A percentile compares a stretch with the other conserved stretches of the same genome.
These are phyloP conservation scores for Didymella segeticola DNA, from an alignment of 2,329 filamentous ascomycete species.

Conservation along the genomic window DNA sequence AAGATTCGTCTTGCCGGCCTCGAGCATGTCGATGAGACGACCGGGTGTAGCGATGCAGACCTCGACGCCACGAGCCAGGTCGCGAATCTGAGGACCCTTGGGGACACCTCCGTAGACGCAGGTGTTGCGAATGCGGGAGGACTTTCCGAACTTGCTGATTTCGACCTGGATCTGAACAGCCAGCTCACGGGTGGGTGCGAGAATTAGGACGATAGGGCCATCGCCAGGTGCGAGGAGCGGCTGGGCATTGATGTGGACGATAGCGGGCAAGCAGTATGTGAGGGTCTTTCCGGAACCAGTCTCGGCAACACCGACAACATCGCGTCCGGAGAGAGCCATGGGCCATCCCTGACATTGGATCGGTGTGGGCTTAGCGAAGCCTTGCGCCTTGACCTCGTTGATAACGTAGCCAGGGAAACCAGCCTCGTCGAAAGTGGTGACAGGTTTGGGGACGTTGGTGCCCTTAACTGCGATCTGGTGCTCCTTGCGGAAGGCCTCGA, in stretches of 20 bases:
- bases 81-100: slow-evolving; percentile 95
- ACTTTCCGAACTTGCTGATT: slow-evolving; percentile 98
- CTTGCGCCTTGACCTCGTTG: slow-evolving; percentile 97
- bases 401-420: slow-evolving; percentile 97
- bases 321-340: slow-evolving; percentile 96
- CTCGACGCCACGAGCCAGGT: slow-evolving; percentile 93
- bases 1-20: slow-evolving; percentile 96
- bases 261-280: slow-evolving; percentile 96
- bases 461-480: slow-evolving; percentile 86
- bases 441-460: slow-evolving; percentile 83
- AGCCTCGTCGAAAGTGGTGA: slow-evolving; percentile 97
- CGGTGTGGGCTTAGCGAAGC: slow-evolving; percentile 89
- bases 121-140: slow-evolving; percentile 96
- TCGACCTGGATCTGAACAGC: slow-evolving; percentile 98
- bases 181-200: slow-evolving; percentile 95
- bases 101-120: slow-evolving; percentile 99
- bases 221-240: slow-evolving; percentile 94
- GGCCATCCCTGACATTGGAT: slow-evolving; percentile 99
- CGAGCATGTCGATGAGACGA: slow-evolving; percentile 97
- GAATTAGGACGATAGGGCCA: slow-evolving; percentile 93
- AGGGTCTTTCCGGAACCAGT: slow-evolving; percentile 99
- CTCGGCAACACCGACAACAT: slow-evolving; percentile 98
- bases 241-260: slow-evolving; percentile 99
- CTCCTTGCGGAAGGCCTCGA: slow-evolving; percentile 85
- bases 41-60: slow-evolving; percentile 98